Evolutionary conservation across 768 basidiomycete species (phyloP).

Genomic region (Fibroporia radiculosa): DNA sequence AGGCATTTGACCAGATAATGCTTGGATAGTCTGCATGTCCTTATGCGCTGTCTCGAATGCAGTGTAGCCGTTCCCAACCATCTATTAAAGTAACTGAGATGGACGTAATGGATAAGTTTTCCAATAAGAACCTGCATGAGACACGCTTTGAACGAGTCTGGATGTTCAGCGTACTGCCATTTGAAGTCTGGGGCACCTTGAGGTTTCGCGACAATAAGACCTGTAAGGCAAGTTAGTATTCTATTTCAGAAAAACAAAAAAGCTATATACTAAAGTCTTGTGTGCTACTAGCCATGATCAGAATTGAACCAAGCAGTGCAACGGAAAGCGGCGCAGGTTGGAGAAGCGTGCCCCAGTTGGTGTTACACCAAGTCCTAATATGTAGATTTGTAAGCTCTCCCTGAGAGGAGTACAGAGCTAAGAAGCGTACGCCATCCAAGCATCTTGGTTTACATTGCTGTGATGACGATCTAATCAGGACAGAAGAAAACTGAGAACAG

Average conservation of each 20-base stretch:
- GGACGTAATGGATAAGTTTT: neutral
- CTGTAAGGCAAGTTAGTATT: too few species aligned
- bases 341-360: slow-evolving; percentile 11
- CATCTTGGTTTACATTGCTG: too few species aligned
- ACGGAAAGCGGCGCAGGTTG: slow-evolving; percentile 8
- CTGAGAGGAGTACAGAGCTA: too few species aligned
- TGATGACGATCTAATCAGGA: too few species aligned
- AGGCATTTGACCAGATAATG: slow-evolving; percentile 4
- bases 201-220: neutral
- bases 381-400: too few species aligned
- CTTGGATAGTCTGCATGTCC: slow-evolving; percentile 6
- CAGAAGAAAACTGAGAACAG: too few species aligned
- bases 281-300: slow-evolving; percentile 7
- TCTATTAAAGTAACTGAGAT: too few species aligned
- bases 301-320: slow-evolving; percentile 6
- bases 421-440: too few species aligned
- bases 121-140: slow-evolving; percentile 6
- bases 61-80: slow-evolving; percentile 7
- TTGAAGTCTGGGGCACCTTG: neutral
- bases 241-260: too few species aligned
- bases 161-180: slow-evolving; percentile 7
- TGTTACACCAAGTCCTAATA: slow-evolving; percentile 10
- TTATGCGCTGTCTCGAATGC: slow-evolving; percentile 8
- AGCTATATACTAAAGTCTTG: too few species aligned
- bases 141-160: slow-evolving; percentile 10